Evolutionary conservation across 805 yeast species (phyloP), one percentile per base, ranked within the genome.

Genomic region (Candida chilensis): DNA sequence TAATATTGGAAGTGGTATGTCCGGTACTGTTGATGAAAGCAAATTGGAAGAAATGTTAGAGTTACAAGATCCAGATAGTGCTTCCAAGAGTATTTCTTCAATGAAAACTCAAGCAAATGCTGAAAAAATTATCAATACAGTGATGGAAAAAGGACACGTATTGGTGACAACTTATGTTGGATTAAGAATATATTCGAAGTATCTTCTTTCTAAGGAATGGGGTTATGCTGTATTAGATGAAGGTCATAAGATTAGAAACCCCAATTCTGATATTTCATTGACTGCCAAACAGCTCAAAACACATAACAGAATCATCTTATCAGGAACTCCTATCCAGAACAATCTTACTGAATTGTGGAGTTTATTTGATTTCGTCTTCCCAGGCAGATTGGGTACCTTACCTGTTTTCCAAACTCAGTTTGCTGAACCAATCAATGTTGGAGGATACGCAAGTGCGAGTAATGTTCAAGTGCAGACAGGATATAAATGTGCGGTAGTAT

Each of bases 381-480:
- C 98, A 0, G 98, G 98, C 0, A 63, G 94, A 37, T 57, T 92
- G 15, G 98, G 98, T 0, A 92, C 98, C 0, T 59, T 92, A 16
- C 98, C 98, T 0, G 90, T 92, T 0, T 92, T 92, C 44, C 94
- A 88, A 52, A 81, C 72, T 31, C 96, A 92, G 50, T 92, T 92
- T 51, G 81, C 95, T 3, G 64, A 78, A 5, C 98, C 98, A 0
- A 92, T 92, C 27, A 90, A 87, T 46, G 68, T 84, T 49, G 98
- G 98, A n/a, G 98, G 98, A 0, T 92, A 92, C 55, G 95, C 98
- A 2, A 92, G 90, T 58, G 97, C 98, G 0, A 77, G 94, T 1
- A 92, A 92, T 49, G 73, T 92, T 3, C 96, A 92, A 49, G 97
- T 92, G 0, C 96, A 90, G 48, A 79, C 96, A 1, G 96, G 96